These are phyloP conservation scores for Exophiala xenobiotica DNA, from an alignment of 2,329 filamentous ascomycete genomes.

Conservation along the genomic window DNA sequence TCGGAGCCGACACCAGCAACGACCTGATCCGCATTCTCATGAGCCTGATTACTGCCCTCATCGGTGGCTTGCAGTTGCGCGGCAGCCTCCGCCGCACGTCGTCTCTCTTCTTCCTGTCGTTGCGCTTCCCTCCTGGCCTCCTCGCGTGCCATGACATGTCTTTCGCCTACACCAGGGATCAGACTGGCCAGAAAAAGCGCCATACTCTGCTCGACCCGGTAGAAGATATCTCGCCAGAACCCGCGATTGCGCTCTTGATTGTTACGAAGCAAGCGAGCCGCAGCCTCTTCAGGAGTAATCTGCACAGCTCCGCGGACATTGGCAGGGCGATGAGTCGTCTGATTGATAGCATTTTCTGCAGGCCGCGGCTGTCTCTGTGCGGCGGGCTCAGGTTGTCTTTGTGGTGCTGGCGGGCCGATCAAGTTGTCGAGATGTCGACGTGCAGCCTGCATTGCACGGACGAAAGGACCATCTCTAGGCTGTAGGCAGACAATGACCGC, in stretches of 20 bases:
- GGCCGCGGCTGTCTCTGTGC: slow-evolving; percentile 9
- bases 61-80: background rate
- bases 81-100: slow-evolving; percentile 15
- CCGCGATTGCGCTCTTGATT: slow-evolving; percentile 23
- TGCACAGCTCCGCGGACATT: slow-evolving; percentile 23
- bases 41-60: background rate
- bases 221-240: slow-evolving; percentile 22
- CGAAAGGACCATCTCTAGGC: slow-evolving; percentile 42
- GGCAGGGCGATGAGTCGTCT: slow-evolving; percentile 9
- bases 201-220: slow-evolving; percentile 52
- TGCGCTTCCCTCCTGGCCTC: slow-evolving; percentile 43
- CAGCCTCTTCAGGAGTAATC: slow-evolving; percentile 30
- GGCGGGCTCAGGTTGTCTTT: slow-evolving; percentile 19
- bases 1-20: background rate
- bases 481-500: slow-evolving; percentile 42
- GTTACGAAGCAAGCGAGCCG: slow-evolving; percentile 27
- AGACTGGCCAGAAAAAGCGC: slow-evolving; percentile 64
- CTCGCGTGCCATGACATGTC: slow-evolving; percentile 57
- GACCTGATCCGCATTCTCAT: background rate
- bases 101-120: slow-evolving; percentile 28
- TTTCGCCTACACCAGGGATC: slow-evolving; percentile 62
- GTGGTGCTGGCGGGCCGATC: slow-evolving; percentile 28
- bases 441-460: slow-evolving; percentile 39
- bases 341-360: slow-evolving; percentile 2
- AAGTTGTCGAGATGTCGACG: slow-evolving; percentile 47